Conservation (phyloP, 2,329 filamentous ascomycete genomes). For the Exophiala sideris region DNA sequence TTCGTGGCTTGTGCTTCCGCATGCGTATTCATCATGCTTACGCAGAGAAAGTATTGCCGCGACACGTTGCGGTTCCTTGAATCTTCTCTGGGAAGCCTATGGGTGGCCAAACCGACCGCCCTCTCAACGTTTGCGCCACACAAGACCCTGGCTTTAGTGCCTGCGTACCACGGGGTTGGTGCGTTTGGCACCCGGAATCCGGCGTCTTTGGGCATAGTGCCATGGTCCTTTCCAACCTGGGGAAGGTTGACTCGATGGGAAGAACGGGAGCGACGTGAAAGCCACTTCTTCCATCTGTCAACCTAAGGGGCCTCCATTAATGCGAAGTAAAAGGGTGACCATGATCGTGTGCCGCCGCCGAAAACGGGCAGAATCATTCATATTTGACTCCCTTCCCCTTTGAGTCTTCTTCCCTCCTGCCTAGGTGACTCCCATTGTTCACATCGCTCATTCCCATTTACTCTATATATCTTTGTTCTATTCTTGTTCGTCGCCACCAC, state of each 20-base stretch:
- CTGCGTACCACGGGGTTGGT: not conserved
- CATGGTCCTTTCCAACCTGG: not conserved
- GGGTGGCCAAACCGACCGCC: not conserved
- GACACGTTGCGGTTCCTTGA: not conserved
- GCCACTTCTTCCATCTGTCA: not conserved
- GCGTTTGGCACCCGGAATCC: not conserved
- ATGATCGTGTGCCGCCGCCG: constrained; percentile 17
- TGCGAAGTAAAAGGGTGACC: constrained; percentile 4
- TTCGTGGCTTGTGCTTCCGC: not conserved
- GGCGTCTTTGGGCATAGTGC: not conserved
- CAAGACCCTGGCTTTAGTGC: not conserved
- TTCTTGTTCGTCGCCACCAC: constrained; percentile 17
- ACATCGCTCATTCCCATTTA: constrained; percentile 1
- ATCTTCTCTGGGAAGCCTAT: not conserved
- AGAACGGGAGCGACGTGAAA: constrained; percentile 1
- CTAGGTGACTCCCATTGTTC: not conserved
- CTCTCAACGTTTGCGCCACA: not conserved
- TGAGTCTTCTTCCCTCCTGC: not conserved
- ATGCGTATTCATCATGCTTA: not conserved
- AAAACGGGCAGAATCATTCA: constrained; percentile 5
- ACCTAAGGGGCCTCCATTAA: not conserved
- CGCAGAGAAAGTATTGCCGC: not conserved
- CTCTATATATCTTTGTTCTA: not conserved
- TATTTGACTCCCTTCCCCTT: not conserved
- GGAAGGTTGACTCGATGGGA: constrained; percentile 1